Conservation (phyloP, 768 basidiomycete genomes). For the Neoboletus brunneissimus region DNA sequence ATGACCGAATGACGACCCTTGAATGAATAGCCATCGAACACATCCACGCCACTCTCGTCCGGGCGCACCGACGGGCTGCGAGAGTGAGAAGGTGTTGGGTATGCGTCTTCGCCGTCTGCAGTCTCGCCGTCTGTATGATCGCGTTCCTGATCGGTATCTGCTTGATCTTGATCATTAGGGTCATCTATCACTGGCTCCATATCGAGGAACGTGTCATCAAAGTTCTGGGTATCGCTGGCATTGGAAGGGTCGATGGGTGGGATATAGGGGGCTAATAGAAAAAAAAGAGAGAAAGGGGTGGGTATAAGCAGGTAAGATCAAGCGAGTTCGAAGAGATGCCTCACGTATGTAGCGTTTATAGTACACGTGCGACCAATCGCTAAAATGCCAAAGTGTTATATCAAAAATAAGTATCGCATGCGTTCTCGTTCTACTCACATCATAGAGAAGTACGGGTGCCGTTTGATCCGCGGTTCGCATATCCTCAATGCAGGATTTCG, state of each 20-base stretch:
- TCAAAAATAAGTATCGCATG: slow-evolving; percentile 5
- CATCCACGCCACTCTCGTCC: slow-evolving; percentile 53
- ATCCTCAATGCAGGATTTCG: slow-evolving; percentile 88
- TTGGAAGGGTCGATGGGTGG: slow-evolving; percentile 88
- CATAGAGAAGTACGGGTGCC: slow-evolving; percentile 93
- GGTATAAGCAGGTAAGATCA: slow-evolving; percentile 13
- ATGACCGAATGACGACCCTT: slow-evolving; percentile 81
- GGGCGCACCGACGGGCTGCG: slow-evolving; percentile 68
- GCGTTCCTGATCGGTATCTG: slow-evolving; percentile 69
- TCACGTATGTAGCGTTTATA: slow-evolving; percentile 91
- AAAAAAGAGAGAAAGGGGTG: slow-evolving; percentile 7
- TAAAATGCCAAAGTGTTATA: slow-evolving; percentile 34
- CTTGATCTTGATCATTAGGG: slow-evolving; percentile 55
- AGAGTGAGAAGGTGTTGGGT: slow-evolving; percentile 77
- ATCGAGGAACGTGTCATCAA: slow-evolving; percentile 94
- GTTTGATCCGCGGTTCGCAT: slow-evolving; percentile 90
- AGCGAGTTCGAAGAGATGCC: slow-evolving; percentile 26
- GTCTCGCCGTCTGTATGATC: slow-evolving; percentile 67
- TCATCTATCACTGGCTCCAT: slow-evolving; percentile 93
- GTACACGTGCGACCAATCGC: slow-evolving; percentile 93
- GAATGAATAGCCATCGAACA: slow-evolving; percentile 95
- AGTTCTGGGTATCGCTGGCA: slow-evolving; percentile 95
- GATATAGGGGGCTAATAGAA: slow-evolving; percentile 76
- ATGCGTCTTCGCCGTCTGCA: slow-evolving; percentile 72
- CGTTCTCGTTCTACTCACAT: slow-evolving; percentile 53